Conservation (phyloP, 2,329 filamentous ascomycete species). For the Diaporthe ilicicola region DNA sequence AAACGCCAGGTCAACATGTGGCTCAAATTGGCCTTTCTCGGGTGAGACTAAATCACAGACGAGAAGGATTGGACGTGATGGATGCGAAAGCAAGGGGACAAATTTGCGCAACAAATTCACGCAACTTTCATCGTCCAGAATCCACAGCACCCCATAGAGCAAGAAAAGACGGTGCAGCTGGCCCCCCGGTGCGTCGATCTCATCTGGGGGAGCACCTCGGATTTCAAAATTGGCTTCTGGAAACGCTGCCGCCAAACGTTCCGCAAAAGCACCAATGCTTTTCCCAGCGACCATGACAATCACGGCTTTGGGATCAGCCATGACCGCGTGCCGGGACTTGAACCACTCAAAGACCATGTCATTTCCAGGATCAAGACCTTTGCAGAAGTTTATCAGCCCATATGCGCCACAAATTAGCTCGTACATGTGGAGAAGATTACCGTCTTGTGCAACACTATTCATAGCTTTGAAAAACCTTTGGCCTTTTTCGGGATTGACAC, state of each 20-base stretch:
- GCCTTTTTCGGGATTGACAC: background rate
- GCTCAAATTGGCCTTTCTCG: background rate
- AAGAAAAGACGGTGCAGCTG: background rate
- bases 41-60: conserved; percentile 7
- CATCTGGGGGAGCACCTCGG: background rate
- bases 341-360: background rate
- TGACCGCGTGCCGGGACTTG: background rate
- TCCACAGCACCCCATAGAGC: conserved; percentile 1
- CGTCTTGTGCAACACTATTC: conserved; percentile 7
- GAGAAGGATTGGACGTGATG: background rate
- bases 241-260: background rate
- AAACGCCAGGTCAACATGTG: background rate
- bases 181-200: background rate
- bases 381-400: background rate
- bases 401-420: background rate
- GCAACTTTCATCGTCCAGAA: background rate
- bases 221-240: background rate
- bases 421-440: background rate
- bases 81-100: background rate
- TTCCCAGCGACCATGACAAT: background rate
- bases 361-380: background rate
- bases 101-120: background rate
- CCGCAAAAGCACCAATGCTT: conserved; percentile 11
- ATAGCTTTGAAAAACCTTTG: background rate
- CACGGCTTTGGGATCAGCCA: background rate